Evolutionary conservation across 768 basidiomycete genomes (phyloP).

Genomic region (Pleurotus tuoliensis): DNA sequence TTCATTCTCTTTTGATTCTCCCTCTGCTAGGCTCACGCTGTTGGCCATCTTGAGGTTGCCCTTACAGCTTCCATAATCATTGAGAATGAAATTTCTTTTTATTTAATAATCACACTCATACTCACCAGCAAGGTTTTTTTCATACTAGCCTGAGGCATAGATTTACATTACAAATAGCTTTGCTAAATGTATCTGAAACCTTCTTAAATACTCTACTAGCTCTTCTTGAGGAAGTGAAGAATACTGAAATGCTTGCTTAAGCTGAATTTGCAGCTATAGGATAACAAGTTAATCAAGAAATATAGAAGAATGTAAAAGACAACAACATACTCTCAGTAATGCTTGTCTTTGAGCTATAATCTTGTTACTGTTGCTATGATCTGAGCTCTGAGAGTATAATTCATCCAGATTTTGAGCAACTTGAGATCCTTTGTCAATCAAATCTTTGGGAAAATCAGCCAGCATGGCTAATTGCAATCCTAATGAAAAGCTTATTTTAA

Average conservation of each 20-base stretch:
- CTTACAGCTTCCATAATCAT: too few species aligned
- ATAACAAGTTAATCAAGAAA: background rate
- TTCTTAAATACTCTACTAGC: slow-evolving; percentile 57
- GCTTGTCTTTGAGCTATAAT: slow-evolving; percentile 62
- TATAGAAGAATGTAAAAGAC: background rate
- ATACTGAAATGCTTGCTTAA: slow-evolving; percentile 68
- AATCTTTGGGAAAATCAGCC: slow-evolving; percentile 76
- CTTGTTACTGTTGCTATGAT: slow-evolving; percentile 58
- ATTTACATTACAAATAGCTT: slow-evolving; percentile 36
- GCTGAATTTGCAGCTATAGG: slow-evolving; percentile 64
- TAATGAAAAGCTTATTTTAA: slow-evolving; percentile 22
- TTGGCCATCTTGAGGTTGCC: too few species aligned
- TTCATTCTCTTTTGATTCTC: too few species aligned
- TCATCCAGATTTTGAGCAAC: slow-evolving; percentile 58
- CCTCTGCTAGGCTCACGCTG: too few species aligned
- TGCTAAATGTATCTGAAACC: slow-evolving; percentile 70
- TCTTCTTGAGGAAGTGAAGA: slow-evolving; percentile 74
- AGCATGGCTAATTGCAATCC: slow-evolving; percentile 87
- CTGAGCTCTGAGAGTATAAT: slow-evolving; percentile 52
- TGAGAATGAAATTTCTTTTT: too few species aligned
- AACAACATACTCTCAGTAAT: slow-evolving; percentile 53
- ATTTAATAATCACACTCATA: too few species aligned
- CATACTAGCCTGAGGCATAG: too few species aligned
- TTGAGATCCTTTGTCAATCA: slow-evolving; percentile 58
- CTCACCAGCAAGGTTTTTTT: too few species aligned